Evolutionary conservation across 2,329 filamentous ascomycete genomes (phyloP), one percentile per base, ranked within the genome.

Genomic region (Chalaropsis ovoidea): DNA sequence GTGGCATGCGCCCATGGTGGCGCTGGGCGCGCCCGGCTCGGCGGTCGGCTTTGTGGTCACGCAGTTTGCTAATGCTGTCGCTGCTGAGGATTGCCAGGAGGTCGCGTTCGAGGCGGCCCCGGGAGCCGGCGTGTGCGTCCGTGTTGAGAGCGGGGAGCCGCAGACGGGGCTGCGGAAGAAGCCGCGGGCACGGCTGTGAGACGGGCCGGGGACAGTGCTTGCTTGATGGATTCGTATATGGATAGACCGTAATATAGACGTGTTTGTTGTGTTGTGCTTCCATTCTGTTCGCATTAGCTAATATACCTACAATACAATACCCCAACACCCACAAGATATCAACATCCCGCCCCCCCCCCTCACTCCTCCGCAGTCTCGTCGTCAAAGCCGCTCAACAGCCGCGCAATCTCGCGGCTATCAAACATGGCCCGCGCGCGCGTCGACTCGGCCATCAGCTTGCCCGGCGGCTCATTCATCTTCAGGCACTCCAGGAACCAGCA

Each of bases 1-100:
- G 64, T 99, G 93, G 84, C 94, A 99, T 78, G 91, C 93, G 68
- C 94, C 94, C 0, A 97, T 99, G 93, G 88, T 91, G 15, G 91
- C 90, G 17, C 75, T 97, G 61, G 92, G 92, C 0, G 69, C 73
- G 1, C 65, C 71, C 1, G 79, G 76, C 1, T 76, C 77, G 31
- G 80, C 85, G 22, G 79, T 96, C 61, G 90, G 94, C 73, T 97
- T 96, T 74, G 83, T 95, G 4, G 93, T 97, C 1, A 83, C 89
- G 70, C 93, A 97, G 77, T 94, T 89, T 77, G 86, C 86, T 42
- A 97, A 95, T 75, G 91, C 89, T 1, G 86, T 94, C 13, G 82
- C 77, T 0, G 77, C 81, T 1, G 93, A 97, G 76, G 94, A 99
- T 75, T 96, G 90, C 71, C 90, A 99, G 78, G 86, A 96, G 75